A percentile compares a stretch with the other conserved stretches of the same genome.
phyloP scores from a whole-genome alignment of 1,139 yeast species.

The Nakaseomyces uthaithaninus region DNA sequence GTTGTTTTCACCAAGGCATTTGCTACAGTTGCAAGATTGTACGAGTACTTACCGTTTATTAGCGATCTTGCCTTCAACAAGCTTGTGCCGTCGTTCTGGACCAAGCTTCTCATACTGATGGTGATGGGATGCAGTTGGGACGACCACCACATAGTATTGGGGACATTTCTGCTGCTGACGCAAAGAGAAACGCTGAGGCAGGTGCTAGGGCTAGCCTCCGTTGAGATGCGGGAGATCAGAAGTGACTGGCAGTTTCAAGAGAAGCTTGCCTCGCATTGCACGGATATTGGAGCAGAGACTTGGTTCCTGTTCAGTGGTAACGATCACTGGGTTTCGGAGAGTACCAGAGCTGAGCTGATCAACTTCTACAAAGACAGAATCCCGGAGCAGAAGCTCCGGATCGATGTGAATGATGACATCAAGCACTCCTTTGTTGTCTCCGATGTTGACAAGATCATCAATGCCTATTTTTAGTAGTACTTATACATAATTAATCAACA shows the following conservation, averaged over 20 bases:
- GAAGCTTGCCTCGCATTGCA: slow-evolving; percentile 41
- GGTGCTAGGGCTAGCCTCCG: slow-evolving; percentile 44
- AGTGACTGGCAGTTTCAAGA: slow-evolving; percentile 30
- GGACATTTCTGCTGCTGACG: slow-evolving; percentile 39
- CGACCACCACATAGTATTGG: slow-evolving; percentile 34
- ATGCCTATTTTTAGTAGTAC: slow-evolving; percentile 10
- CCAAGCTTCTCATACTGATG: slow-evolving; percentile 11
- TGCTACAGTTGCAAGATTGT: slow-evolving; percentile 13
- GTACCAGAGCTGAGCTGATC: slow-evolving; percentile 41
- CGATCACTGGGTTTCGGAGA: slow-evolving; percentile 55
- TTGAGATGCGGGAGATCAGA: slow-evolving; percentile 46
- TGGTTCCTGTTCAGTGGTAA: slow-evolving; percentile 49
- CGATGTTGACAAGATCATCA: slow-evolving; percentile 16
- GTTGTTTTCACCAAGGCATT: slow-evolving; percentile 31
- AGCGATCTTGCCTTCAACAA: slow-evolving; percentile 16
- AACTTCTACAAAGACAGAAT: slow-evolving; percentile 32
- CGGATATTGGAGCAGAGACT: slow-evolving; percentile 30
- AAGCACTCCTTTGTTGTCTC: slow-evolving; percentile 23
- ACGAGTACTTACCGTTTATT: slow-evolving; percentile 10
- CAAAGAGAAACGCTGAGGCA: slow-evolving; percentile 42
- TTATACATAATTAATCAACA: too few relatives aligned
- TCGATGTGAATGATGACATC: slow-evolving; percentile 14
- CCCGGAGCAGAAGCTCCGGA: slow-evolving; percentile 9
- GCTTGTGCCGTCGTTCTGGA: slow-evolving; percentile 19
- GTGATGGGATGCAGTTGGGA: slow-evolving; percentile 14